These are phyloP conservation scores for Pythium insidiosum DNA, from an alignment of 352 stramenopile genomes.

Conservation along the genomic window DNA sequence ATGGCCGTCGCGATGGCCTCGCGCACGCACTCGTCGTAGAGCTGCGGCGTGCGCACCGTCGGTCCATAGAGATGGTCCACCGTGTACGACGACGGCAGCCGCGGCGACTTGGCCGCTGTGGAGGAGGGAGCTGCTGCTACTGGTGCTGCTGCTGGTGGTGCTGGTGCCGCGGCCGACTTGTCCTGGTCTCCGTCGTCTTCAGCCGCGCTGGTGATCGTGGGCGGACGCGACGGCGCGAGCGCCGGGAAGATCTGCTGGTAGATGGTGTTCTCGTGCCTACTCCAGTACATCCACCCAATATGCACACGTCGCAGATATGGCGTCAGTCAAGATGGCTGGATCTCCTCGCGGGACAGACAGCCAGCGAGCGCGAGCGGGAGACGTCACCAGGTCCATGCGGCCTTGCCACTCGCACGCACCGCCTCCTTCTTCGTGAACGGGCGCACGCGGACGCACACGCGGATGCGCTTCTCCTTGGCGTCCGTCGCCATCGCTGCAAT, in stretches of 20 bases:
- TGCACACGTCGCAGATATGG: not conserved
- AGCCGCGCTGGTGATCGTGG: not conserved
- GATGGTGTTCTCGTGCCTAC: constrained; percentile 82
- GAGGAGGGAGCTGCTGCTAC: not conserved
- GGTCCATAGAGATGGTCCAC: constrained; percentile 87
- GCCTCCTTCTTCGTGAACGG: constrained; percentile 72
- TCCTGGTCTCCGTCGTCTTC: too few relatives aligned
- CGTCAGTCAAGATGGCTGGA: too few relatives aligned
- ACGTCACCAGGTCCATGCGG: constrained; percentile 82
- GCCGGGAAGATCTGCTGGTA: constrained; percentile 83
- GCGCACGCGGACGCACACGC: constrained; percentile 67
- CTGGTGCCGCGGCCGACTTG: not conserved
- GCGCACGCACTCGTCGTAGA: constrained; percentile 83
- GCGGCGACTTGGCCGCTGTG: constrained; percentile 7
- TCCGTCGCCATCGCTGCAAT: constrained; percentile 3
- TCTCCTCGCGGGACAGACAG: too few relatives aligned
- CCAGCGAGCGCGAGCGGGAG: too few relatives aligned
- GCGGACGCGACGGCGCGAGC: constrained; percentile 24
- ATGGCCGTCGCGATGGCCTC: constrained; percentile 63
- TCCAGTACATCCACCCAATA: not conserved
- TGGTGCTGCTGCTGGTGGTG: not conserved
- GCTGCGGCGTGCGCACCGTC: constrained; percentile 45
- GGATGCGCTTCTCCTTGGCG: constrained; percentile 58
- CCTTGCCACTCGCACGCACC: constrained; percentile 58
- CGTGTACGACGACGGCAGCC: constrained; percentile 64